Evolutionary conservation across 75 land plant genomes (phyloP), one percentile per base, ranked within the genome.

Genomic region (Pinus tabuliformis): DNA sequence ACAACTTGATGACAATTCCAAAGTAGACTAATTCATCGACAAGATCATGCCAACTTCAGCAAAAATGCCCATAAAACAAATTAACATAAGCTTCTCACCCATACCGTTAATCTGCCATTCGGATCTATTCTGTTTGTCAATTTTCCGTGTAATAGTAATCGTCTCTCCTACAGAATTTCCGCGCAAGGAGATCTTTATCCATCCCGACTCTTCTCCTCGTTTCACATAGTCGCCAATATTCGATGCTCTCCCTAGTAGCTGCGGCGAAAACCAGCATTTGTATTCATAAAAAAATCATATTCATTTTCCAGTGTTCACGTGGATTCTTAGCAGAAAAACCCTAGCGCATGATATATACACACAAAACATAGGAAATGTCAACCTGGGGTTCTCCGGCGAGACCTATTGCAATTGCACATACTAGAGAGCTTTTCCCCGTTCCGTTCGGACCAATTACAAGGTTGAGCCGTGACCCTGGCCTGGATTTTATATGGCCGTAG

Each of bases 321-420:
- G 24, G 1, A 62, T n/a, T 30, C 30, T 71, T 28, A 30, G 30
- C 14, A 14, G 14, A 9, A 17, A 21, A 21, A 5, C 54, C 49
- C 62, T 21, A 56, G 26, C 16, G 6, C 14, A 77, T 22, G 63
- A 59, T 16, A 13, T 22, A 58, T 18, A 58, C 18, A 28, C 3
- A 78, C 24, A 72, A 28, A 7, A 60, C 73, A 49, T 22, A 71
- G 15, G 11, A 33, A 59, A 12, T 72, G 72, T 75, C 37, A 60
- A 94, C 99, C 93, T 91, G 95, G 36, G 99, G 98, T 76, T 96
- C 98, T 26, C 99, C 99, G 28, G 91, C 91, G 59, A 96, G 95
- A 12, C 95, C 98, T 62, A 96, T 90, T 28, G 95, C 98, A 75
- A 96, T 94, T 54, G 99, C 99, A 75, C 99, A 96, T 42, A 96